Percentiles rank a stretch among this genome's conserved stretches.
These are phyloP conservation scores for Evansstolkia leycettana DNA, from an alignment of 495 filamentous ascomycete species.

Conservation along the genomic window DNA sequence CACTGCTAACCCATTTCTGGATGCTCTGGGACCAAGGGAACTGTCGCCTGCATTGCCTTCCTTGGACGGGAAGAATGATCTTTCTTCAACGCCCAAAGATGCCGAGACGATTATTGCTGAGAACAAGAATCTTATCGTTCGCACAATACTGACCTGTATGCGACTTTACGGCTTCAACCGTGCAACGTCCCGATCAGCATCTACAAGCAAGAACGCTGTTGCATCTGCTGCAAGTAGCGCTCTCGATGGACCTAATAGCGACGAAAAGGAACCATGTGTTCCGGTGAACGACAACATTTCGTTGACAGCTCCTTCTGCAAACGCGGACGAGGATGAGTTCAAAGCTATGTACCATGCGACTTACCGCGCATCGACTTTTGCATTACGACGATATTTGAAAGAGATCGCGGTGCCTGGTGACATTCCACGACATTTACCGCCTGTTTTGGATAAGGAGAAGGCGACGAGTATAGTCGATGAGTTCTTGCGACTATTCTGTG, in stretches of 20 bases:
- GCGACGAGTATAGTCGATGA: constrained; percentile 36
- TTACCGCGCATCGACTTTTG: constrained; percentile 47
- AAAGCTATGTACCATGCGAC: constrained; percentile 56
- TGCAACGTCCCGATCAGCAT: constrained; percentile 13
- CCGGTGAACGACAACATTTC: constrained; percentile 2
- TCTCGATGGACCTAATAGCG: constrained; percentile 1
- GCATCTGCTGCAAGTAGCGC: constrained; percentile 5
- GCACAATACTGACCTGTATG: constrained; percentile 49
- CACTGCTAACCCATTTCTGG: constrained; percentile 19
- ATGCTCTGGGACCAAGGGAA: constrained; percentile 7
- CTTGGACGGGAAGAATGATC: constrained; percentile 8
- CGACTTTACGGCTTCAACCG: constrained; percentile 50
- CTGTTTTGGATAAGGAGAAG: constrained; percentile 26
- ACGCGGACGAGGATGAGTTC: constrained; percentile 44
- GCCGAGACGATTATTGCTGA: constrained; percentile 26
- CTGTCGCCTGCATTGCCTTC: constrained; percentile 8
- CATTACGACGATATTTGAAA: constrained; percentile 39
- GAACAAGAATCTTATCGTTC: constrained; percentile 30
- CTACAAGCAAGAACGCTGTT: constrained; percentile 8
- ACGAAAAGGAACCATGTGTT: constrained; percentile 6
- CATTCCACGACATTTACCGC: constrained; percentile 8
- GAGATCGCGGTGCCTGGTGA: constrained; percentile 4
- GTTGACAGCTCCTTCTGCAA: constrained; percentile 5
- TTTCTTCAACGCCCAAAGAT: constrained; percentile 12
- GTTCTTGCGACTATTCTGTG: constrained; percentile 31